A percentile compares a stretch with the other conserved stretches of the same genome.
Evolutionary conservation across 495 filamentous ascomycete species (phyloP).

Genomic region (Penicillium fimorum): DNA sequence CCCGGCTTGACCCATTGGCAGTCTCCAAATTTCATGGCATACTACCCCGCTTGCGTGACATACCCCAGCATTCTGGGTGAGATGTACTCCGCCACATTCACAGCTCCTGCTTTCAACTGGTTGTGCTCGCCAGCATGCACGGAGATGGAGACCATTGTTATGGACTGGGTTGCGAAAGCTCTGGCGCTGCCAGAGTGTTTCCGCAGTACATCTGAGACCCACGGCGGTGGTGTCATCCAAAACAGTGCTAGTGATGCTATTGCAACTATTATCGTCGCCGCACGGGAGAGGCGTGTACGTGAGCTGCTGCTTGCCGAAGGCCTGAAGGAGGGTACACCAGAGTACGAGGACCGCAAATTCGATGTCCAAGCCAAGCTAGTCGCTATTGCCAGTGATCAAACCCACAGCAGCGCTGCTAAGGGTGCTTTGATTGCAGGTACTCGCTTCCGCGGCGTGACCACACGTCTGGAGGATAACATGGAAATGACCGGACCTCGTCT

Average conservation of each 20-base stretch:
- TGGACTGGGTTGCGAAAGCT: constrained; percentile 85
- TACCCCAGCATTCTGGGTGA: constrained; percentile 91
- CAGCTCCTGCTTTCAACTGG: constrained; percentile 94
- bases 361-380: constrained; percentile 69
- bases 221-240: constrained; percentile 90
- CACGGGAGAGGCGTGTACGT: constrained; percentile 70
- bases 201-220: constrained; percentile 67
- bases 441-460: constrained; percentile 66
- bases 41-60: constrained; percentile 80
- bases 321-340: constrained; percentile 45
- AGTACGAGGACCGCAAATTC: constrained; percentile 59
- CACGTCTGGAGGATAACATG: constrained; percentile 60
- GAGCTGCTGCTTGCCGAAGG: constrained; percentile 51
- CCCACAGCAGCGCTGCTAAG: constrained; percentile 84
- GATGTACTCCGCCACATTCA: constrained; percentile 87
- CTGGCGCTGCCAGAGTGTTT: constrained; percentile 73
- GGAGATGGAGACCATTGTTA: constrained; percentile 88
- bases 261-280: constrained; percentile 83
- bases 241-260: constrained; percentile 89
- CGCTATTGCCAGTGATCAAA: constrained; percentile 73
- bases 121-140: constrained; percentile 93
- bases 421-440: constrained; percentile 83
- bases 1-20: constrained; percentile 97
- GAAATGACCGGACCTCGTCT: constrained; percentile 67
- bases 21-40: constrained; percentile 94